Evolutionary conservation across 2,329 filamentous ascomycete genomes (phyloP).

Genomic region (Alternaria angustiovoidea): DNA sequence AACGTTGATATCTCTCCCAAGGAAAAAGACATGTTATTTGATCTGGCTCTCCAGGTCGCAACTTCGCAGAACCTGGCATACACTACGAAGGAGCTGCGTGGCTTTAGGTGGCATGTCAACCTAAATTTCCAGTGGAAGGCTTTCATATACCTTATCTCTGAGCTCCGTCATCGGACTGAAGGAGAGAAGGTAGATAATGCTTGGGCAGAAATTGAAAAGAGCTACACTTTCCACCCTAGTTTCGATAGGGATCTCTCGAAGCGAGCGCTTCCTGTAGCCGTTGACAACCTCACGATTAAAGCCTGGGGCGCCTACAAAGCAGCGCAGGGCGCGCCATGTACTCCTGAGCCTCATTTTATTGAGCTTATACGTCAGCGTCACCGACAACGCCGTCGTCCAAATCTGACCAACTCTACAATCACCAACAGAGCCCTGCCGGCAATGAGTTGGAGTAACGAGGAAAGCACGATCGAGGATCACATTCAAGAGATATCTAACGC

Average conservation of each 20-base stretch:
- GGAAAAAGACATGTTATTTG: slow-evolving; percentile 53
- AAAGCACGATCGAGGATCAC: too few relatives aligned
- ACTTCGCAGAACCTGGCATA: slow-evolving; percentile 53
- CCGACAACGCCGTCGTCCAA: slow-evolving; percentile 2
- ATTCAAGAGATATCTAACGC: background rate
- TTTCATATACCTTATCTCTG: slow-evolving; percentile 58
- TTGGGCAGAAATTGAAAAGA: slow-evolving; percentile 57
- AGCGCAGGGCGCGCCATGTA: slow-evolving; percentile 13
- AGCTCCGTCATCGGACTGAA: slow-evolving; percentile 38
- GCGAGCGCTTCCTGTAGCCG: slow-evolving; percentile 53
- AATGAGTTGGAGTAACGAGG: too few relatives aligned
- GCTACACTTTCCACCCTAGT: slow-evolving; percentile 55
- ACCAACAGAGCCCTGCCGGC: too few relatives aligned
- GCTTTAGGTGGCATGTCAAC: slow-evolving; percentile 58
- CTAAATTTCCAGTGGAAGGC: slow-evolving; percentile 62
- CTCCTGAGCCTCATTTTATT: slow-evolving; percentile 34
- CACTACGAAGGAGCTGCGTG: slow-evolving; percentile 48
- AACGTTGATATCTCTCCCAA: slow-evolving; percentile 42
- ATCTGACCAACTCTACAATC: too few relatives aligned
- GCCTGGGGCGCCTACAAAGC: slow-evolving; percentile 52
- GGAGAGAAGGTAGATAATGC: slow-evolving; percentile 43
- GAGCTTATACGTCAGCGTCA: slow-evolving; percentile 25
- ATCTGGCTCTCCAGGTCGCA: slow-evolving; percentile 52
- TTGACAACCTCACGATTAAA: slow-evolving; percentile 54
- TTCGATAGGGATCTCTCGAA: slow-evolving; percentile 48